Base-by-base conservation (phyloP, 495 filamentous ascomycete genomes). In the Aspergillus saccharolyticus region DNA sequence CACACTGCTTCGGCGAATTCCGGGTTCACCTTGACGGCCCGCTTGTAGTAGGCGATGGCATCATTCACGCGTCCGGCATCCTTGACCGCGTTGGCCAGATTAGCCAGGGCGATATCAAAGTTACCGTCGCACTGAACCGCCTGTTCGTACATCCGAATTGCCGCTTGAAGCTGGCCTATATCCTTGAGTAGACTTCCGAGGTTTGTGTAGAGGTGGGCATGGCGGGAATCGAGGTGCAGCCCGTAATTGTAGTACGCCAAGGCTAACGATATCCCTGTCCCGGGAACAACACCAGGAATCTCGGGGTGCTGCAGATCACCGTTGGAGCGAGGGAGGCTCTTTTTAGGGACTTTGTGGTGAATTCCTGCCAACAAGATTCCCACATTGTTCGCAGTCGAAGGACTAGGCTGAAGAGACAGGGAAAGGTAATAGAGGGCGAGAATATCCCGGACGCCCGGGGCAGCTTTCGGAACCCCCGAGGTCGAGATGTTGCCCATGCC, bases 171-270 rank as follows among this genome's bases (percentile, higher is more conserved):
- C 62, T 97, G 94, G 0, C 95, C 93, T 63, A 97, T 95, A 63
- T 99, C 94, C 65, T 99, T 99, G 28, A 97, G 81, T 28, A 99
- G 71, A 65, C 95, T 97, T 2, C 94, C 94, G 2, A 99, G 76
- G 54, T 99, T 99, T 0, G 94, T 99, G 67, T 96, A 96, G 16
- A 99, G 83, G 71, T 99, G 94, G n/a, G 96, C 95, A 75, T 99
- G 95, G 48, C 85, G 86, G 1, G 84, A 74, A 64, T 99, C 94
- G 1, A 99, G 81, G 53, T 85, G 85, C 45, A 82, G 76, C 2
- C 94, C 94, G 68, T 96, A 97, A 56, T 96, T 87, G 75, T 99
- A 99, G 68, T 97, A 97, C 15, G 86, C 85, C 53, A 99, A 78
- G 12, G 94, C 94, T 52, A 99, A 79, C 28, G 89, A 86, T 53